Evolutionary conservation across 1,139 yeast species (phyloP), one percentile per base, ranked within the genome.

Genomic region (Candida gigantensis): DNA sequence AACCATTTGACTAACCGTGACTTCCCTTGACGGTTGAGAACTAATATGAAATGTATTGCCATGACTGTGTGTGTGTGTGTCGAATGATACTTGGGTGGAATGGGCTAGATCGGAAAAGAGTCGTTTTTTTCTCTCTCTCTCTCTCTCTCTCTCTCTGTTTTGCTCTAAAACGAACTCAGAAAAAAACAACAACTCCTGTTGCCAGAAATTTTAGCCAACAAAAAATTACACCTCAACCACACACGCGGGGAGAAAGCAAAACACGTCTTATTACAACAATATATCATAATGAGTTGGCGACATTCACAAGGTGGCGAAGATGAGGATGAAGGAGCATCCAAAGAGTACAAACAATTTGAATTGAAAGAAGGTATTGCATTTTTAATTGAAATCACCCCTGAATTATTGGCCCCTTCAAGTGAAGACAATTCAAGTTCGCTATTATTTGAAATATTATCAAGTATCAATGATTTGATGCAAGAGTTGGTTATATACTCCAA

Each of bases 1-100:
- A 62, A 92, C 94, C 95, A 90, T 57, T 88, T 84, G 14, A 88
- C 83, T 16, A 92, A 66, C 41, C 98, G 75, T 25, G 92, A 79
- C 51, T 87, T 86, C n/a, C 98, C 97, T 61, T 89, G 97, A 44
- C 96, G 75, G 57, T 90, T 92, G 55, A 90, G 81, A 34, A 92
- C 84, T 32, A 90, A 61, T 33, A 90, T 70, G 60, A 80, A 90
- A 50, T 87, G 90, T 24, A 87, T 74, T 11, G 86, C 74, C 95
- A 87, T 86, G 19, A n/a, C 10, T 25, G 26, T 25, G 24, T 10
- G 30, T 10, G 20, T 24, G 6, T 18, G 17, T 15, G 21, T n/a
- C 9, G 28, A 16, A n/a, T 4, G 23, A 14, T 16, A 14, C 6
- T n/a, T 4, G 15, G 24, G 18, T 9, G 5, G 24, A 17, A 10